Evolutionary conservation across 2,329 filamentous ascomycete species (phyloP), one percentile per base, ranked within the genome.

Genomic region (Botrytis byssoidea): DNA sequence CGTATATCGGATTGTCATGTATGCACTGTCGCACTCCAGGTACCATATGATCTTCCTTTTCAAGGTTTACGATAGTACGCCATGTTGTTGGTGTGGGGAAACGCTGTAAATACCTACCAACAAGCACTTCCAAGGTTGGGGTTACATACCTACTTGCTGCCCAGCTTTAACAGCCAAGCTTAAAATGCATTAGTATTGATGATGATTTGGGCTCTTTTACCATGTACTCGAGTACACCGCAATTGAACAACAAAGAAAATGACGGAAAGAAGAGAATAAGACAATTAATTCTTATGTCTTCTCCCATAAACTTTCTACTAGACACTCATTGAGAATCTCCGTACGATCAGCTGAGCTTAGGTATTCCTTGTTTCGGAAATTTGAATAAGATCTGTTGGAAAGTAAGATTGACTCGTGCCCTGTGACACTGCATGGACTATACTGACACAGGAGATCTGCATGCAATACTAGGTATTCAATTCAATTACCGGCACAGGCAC

Each of bases 301-400:
- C 29, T 42, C 42, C 35, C 22, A 55, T 51, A 22, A n/a, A 35
- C 37, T 63, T 10, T 35, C 29, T 35, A 14, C 6, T 46, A 48
- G 29, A 32, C 22, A 37, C 14, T 37, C 8, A 22, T 20, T 14
- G 18, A 46, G 51, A 44, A 35, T 61, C 29, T 59, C 9, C 32
- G 32, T 29, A 61, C 7, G 51, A 70, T 70, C 68, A 61, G 67
- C 67, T 70, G 67, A 70, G 55, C 67, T 20, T 32, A 57, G 51
- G 51, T 29, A 25, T 60, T 44, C 51, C 51, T 70, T 44, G 51
- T 70, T 70, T 60, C 37, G 55, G 29, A 70, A 60, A 42, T 60
- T 44, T 10, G 44, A 51, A 29, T 20, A 48, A 46, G 46, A n/a
- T 67, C 32, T 18, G 32, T 68, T 55, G 46, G 32, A 37, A 40